Base-by-base conservation (phyloP, 495 filamentous ascomycete genomes). In the Penicillium daleae region DNA sequence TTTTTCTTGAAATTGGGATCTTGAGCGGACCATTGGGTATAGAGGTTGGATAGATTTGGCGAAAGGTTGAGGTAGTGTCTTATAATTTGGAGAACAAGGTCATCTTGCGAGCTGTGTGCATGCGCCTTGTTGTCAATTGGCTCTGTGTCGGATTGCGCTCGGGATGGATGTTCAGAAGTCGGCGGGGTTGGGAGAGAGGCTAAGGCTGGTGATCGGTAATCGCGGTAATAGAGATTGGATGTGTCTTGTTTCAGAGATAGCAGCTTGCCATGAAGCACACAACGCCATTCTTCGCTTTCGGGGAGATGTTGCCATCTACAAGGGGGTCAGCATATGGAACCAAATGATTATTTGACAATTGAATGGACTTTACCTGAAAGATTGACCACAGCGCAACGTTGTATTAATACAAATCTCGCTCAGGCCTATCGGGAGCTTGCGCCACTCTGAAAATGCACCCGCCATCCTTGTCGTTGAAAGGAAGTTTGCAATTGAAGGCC, bases 1-100 rank as follows among this genome's bases (percentile, higher is more conserved):
- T 90, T 93, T 62, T 88, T 89, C 64, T 87, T 88, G 79, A 99
- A 99, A 74, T 98, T 97, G 19, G 90, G 74, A 72, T 99, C 95
- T 8, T 88, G 84, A 0, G 83, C 73, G 3, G 93, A 90, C 95
- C 95, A 99, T 78, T 94, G 86, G 27, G 88, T 73, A 74, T 99
- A 99, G 17, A 99, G 83, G 1, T 80, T 69, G 10, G 83, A 80
- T 31, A 97, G 77, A 63, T 96, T 88, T 22, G 89, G 81, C 0
- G 81, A 79, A 21, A 99, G 86, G 66, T 92, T 92, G 68, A 97
- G 88, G 73, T 97, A 97, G 74, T 90, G 87, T 27, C 80, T 83
- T 9, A 97, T 71, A 22, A 97, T 78, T 22, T 76, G 77, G 51
- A 86, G 80, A 1, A 91, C 91, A 67, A 89, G 84, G 61, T 92